phyloP scores from a whole-genome alignment of 257 asterid species.

The Przewalskia tangutica region DNA sequence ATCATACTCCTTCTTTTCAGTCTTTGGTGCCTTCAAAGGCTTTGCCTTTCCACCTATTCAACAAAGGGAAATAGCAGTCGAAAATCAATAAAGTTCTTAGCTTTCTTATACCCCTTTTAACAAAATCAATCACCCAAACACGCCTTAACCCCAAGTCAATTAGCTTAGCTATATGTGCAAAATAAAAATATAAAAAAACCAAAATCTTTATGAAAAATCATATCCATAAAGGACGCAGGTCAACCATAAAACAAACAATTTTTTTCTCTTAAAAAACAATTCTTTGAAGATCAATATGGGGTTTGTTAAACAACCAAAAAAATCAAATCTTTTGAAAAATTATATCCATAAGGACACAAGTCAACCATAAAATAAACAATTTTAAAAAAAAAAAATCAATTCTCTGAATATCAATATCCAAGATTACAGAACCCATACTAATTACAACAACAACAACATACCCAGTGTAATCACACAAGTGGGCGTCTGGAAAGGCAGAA shows the following conservation, averaged over 20 bases:
- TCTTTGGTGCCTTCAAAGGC: constrained; percentile 5
- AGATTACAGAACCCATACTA: too few species aligned
- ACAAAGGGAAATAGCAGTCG: background rate
- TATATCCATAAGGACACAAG: too few species aligned
- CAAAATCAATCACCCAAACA: background rate
- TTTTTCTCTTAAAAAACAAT: background rate
- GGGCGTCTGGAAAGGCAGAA: too few species aligned
- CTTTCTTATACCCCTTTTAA: background rate
- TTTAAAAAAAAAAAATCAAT: too few species aligned
- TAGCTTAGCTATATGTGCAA: background rate
- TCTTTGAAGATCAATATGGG: background rate
- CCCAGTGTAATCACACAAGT: too few species aligned
- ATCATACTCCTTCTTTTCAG: background rate
- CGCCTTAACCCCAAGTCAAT: background rate
- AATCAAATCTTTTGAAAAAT: too few species aligned
- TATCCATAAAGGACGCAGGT: background rate
- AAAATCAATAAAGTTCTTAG: background rate
- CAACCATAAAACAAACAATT: background rate
- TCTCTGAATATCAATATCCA: too few species aligned
- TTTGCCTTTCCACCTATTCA: constrained; percentile 5
- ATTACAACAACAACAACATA: too few species aligned
- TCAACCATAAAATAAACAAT: too few species aligned
- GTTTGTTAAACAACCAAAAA: background rate
- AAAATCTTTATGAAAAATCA: background rate
- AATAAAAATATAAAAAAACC: background rate